phyloP scores from a whole-genome alignment of 495 filamentous ascomycete species.

The Penicillium herquei region DNA sequence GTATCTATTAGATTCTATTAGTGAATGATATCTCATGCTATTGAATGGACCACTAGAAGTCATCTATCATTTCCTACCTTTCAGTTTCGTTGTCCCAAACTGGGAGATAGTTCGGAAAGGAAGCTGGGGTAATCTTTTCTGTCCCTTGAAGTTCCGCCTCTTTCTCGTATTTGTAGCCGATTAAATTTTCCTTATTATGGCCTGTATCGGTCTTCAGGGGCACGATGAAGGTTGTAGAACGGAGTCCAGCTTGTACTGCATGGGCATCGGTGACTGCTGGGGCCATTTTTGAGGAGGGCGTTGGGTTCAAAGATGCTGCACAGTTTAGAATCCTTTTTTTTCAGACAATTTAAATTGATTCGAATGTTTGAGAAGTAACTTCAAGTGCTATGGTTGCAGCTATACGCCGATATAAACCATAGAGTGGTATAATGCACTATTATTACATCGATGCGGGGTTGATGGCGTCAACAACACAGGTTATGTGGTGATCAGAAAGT shows the following conservation, averaged over 20 bases:
- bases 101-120: slow-evolving; percentile 73
- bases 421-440: no score
- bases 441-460: no score
- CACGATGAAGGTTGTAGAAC: slow-evolving; percentile 32
- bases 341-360: no score
- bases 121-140: slow-evolving; percentile 45
- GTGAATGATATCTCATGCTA: background rate
- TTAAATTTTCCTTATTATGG: slow-evolving; percentile 63
- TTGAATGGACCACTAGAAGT: no score
- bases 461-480: no score
- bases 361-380: no score
- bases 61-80: slow-evolving; percentile 20
- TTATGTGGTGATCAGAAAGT: no score
- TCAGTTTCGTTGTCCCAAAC: slow-evolving; percentile 63
- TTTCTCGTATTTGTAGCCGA: slow-evolving; percentile 49
- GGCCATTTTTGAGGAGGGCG: slow-evolving; percentile 40
- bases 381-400: no score
- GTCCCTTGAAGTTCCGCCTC: slow-evolving; percentile 45
- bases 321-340: no score
- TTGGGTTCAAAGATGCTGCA: slow-evolving; percentile 12
- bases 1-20: slow-evolving; percentile 29
- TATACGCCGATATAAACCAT: no score
- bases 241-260: slow-evolving; percentile 20
- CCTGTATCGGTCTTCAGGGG: slow-evolving; percentile 40
- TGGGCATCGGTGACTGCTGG: slow-evolving; percentile 52